phyloP scores from a whole-genome alignment of 2,329 filamentous ascomycete species.

The Epichloe hybrida region DNA sequence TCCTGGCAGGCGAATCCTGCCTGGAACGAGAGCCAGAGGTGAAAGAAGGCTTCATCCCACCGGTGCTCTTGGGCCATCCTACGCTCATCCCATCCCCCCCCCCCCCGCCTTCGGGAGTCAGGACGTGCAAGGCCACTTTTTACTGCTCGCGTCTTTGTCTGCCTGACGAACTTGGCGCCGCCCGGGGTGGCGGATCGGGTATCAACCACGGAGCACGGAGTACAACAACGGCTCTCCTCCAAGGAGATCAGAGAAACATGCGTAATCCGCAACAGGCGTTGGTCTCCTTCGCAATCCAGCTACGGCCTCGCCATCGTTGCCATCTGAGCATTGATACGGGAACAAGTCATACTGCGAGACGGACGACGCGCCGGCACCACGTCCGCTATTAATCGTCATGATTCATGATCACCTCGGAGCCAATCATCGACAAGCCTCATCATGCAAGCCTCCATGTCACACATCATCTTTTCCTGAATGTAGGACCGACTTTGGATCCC shows the following conservation, averaged over 20 bases:
- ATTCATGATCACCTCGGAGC: not conserved
- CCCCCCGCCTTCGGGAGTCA: too few relatives aligned
- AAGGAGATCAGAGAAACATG: not conserved
- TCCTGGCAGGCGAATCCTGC: not conserved
- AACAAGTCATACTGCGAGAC: not conserved
- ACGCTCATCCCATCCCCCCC: too few relatives aligned
- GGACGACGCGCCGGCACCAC: not conserved
- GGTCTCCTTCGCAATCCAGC: not conserved
- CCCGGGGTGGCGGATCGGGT: slow-evolving; percentile 5
- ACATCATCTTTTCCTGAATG: not conserved
- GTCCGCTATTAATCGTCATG: not conserved
- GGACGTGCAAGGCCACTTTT: too few relatives aligned
- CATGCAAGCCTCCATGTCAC: slow-evolving; percentile 1
- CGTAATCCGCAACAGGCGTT: not conserved
- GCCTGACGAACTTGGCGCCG: not conserved
- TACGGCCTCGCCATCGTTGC: not conserved
- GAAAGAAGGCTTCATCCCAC: not conserved
- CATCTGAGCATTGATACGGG: not conserved
- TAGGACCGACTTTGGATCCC: not conserved
- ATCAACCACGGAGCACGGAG: not conserved
- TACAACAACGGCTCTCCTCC: not conserved
- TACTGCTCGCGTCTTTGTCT: not conserved
- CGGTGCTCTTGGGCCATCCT: not conserved
- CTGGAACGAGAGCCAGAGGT: not conserved
- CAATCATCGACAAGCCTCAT: slow-evolving; percentile 1